Evolutionary conservation across 1,284 basidiomycete species (phyloP).

Genomic region (Jaminaea rosea): DNA sequence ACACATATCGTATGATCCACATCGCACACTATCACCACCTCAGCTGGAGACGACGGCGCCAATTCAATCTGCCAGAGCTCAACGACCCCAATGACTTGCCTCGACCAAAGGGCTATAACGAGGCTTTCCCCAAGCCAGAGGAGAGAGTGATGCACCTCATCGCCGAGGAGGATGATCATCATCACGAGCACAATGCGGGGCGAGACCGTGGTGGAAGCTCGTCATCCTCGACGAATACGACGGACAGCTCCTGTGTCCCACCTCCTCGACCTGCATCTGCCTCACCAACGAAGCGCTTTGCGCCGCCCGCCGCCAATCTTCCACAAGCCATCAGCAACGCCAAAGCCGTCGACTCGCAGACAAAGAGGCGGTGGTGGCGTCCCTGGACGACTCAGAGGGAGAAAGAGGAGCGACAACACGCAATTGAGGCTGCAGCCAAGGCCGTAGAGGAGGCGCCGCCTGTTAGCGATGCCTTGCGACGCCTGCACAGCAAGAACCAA

Average conservation of each 20-base stretch:
- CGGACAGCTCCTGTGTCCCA: too few species aligned
- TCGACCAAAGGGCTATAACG: constrained; percentile 8
- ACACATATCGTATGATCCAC: constrained; percentile 42
- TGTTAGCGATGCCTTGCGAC: too few species aligned
- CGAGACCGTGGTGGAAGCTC: background rate
- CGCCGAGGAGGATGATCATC: constrained; percentile 1
- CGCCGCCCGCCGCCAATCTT: too few species aligned
- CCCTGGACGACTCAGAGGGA: background rate
- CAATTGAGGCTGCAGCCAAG: background rate
- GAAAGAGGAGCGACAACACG: background rate
- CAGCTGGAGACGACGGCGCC: constrained; percentile 30
- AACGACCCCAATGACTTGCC: constrained; percentile 41
- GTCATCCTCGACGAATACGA: too few species aligned
- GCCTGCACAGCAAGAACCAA: too few species aligned
- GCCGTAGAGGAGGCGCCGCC: background rate
- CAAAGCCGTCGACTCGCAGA: background rate
- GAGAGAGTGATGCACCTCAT: constrained; percentile 6
- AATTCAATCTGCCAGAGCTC: constrained; percentile 29
- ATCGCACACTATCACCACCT: constrained; percentile 41
- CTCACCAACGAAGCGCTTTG: too few species aligned
- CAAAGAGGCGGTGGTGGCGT: background rate
- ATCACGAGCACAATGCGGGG: background rate
- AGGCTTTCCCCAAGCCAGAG: constrained; percentile 12
- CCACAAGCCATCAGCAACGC: background rate
- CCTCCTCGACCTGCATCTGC: too few species aligned